Base-by-base conservation (phyloP, 495 filamentous ascomycete species). In the Aspergillus conjunctus region DNA sequence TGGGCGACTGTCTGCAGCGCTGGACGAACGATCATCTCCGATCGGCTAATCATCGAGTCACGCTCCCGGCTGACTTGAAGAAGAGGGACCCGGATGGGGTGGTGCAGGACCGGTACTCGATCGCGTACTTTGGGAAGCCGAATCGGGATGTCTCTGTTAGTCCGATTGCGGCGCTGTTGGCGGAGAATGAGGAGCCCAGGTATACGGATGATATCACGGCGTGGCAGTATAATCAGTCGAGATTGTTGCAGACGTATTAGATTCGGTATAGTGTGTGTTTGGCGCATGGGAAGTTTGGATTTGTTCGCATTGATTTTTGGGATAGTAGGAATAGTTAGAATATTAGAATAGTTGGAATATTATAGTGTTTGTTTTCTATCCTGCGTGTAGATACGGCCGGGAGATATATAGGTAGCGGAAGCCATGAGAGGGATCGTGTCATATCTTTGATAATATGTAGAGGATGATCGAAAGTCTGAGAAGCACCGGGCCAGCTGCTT, bases 1-100 rank as follows among this genome's bases (percentile, higher is more conserved):
- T 89, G 41, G 87, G 85, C 1, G 87, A 88, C 65, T 83, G 84
- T 59, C 72, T 88, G 72, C 82, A 85, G 74, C 71, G 84, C 5
- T 77, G 85, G 62, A 87, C 80, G 45, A 88, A 88, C 66, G 85
- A 83, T 69, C 70, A 59, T 9, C 61, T 75, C 50, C 63, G 63
- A 10, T 68, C 72, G 49, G 67, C 76, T 26, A 82, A 64, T 34
- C 70, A 73, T 33, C 67, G 67, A 4, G 67, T 71, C 5, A 73
- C 65, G 1, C 21, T 58, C 15, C 67, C 49, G 18, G 39, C 34
- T 18, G 39, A 30, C 11, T 8, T 41, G 48, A 39, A 22, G 48
- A 39, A 22, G 8, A 1, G n/a, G 30, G 31, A 65, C 3, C 61
- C 44, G 4, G 44, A 48, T 7, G 20, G 59, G 11, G 52, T 58